These are phyloP conservation scores for Starmerella apicola DNA, from an alignment of 805 yeast genomes.

Conservation along the genomic window DNA sequence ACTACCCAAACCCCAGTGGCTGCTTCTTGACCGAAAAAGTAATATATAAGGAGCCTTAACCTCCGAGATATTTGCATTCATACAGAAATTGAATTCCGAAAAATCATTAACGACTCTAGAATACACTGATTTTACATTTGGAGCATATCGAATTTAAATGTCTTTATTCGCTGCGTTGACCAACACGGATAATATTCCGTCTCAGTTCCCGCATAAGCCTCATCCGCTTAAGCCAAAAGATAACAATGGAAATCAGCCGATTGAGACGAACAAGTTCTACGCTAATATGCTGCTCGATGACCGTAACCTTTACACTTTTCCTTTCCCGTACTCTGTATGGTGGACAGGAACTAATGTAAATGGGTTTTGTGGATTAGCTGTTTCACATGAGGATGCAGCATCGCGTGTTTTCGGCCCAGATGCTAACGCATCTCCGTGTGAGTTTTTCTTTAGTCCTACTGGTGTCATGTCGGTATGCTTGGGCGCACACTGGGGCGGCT, in stretches of 20 bases:
- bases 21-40: no score
- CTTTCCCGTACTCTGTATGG: constrained; percentile 60
- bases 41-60: no score
- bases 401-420: constrained; percentile 37
- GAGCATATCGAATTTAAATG: no score
- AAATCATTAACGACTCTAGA: no score
- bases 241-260: constrained; percentile 36
- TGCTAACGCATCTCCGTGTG: constrained; percentile 30
- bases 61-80: no score
- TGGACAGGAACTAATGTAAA: constrained; percentile 32
- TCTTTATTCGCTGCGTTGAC: constrained; percentile 37
- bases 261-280: constrained; percentile 67
- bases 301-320: constrained; percentile 44
- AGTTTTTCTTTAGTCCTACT: constrained; percentile 46
- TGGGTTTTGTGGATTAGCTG: constrained; percentile 45
- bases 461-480: constrained; percentile 43
- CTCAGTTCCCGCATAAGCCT: constrained; percentile 33
- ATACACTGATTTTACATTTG: no score
- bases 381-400: constrained; percentile 41
- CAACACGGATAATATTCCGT: constrained; percentile 31
- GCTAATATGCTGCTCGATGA: constrained; percentile 48
- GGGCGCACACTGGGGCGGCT: constrained; percentile 38
- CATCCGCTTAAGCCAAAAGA: constrained; percentile 26
- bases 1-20: no score
- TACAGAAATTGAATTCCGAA: no score